Conservation (phyloP, 1,284 basidiomycete genomes). For the Cutaneotrichosporon sp. region DNA sequence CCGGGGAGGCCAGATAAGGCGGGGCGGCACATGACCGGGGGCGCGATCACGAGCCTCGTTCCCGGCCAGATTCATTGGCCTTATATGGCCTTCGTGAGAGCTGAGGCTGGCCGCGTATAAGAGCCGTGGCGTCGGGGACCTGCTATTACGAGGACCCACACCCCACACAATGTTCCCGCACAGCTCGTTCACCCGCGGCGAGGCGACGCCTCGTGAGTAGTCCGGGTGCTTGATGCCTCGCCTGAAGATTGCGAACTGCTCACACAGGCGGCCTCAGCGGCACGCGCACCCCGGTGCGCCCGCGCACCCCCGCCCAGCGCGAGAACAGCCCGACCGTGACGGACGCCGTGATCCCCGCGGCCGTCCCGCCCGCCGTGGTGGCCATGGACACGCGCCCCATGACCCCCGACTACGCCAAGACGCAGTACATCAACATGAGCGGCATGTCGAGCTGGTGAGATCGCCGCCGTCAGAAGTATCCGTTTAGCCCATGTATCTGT, state of each 20-base stretch:
- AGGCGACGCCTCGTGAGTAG: neutral
- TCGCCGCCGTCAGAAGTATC: too few species aligned
- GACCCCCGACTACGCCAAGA: neutral
- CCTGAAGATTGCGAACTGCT: too few species aligned
- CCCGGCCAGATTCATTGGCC: too few species aligned
- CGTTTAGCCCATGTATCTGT: too few species aligned
- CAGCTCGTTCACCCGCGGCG: neutral
- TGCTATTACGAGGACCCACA: neutral
- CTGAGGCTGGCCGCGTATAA: neutral
- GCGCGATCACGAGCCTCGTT: too few species aligned
- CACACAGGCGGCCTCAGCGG: neutral
- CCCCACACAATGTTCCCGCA: constrained; percentile 1
- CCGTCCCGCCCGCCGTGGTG: neutral
- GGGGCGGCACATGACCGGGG: too few species aligned
- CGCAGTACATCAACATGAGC: constrained; percentile 5
- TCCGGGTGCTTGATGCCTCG: too few species aligned
- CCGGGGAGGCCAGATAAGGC: too few species aligned
- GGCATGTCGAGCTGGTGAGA: constrained; percentile 8
- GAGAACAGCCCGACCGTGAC: neutral
- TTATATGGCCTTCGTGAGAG: too few species aligned
- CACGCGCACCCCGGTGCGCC: neutral
- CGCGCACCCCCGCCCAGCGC: neutral
- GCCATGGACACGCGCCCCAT: neutral
- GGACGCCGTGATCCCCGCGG: neutral
- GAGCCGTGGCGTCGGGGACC: neutral